Evolutionary conservation across 2,329 filamentous ascomycete species (phyloP), one percentile per base, ranked within the genome.

Genomic region (Alternaria sp.): DNA sequence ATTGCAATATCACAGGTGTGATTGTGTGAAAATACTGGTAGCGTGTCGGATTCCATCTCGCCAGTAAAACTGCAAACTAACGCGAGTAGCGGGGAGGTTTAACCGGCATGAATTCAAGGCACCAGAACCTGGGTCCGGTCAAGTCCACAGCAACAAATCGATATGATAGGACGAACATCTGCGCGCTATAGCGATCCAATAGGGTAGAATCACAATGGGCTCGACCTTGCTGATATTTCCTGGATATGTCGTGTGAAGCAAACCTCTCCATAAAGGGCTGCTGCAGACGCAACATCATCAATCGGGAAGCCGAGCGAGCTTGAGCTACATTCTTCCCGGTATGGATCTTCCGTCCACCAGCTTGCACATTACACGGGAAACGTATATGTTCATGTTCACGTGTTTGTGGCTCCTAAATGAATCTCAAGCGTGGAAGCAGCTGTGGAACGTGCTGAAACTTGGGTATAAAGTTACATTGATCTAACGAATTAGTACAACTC

Each of bases 401-500:
- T 51, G 21, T 34, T 44, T 44, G 51, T 10, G 51, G 24, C 23
- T 37, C 29, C 34, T 11, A 10, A 33, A 37, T 10, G 10, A 40
- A 29, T 21, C 40, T 14, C 11, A 29, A 4, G 51, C 51, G 39
- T 34, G 5, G 10, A 44, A 23, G 23, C 29, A 34, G 39, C 23
- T 5, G 51, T 53, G 29, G 40, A 45, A 53, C 29, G 9, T 45
- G 51, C 29, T 36, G 51, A 21, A 28, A n/a, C 31, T 45, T 34
- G 36, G 5, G 17, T 36, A 24, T 4, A 33, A 11, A 33, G 24
- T 26, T 17, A 24, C 29, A n/a, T n/a, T 31, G 13, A 42, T 14
- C 37, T 23, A 33, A 13, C 37, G 36, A 23, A 21, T 13, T 14
- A 13, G 37, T 24, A 14, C 21, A 3, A 34, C 23, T 21, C 17